Evolutionary conservation across 371 early-diverging fungal genomes (phyloP), one percentile per base, ranked within the genome.

Genomic region (Gilbertella persicaria): DNA sequence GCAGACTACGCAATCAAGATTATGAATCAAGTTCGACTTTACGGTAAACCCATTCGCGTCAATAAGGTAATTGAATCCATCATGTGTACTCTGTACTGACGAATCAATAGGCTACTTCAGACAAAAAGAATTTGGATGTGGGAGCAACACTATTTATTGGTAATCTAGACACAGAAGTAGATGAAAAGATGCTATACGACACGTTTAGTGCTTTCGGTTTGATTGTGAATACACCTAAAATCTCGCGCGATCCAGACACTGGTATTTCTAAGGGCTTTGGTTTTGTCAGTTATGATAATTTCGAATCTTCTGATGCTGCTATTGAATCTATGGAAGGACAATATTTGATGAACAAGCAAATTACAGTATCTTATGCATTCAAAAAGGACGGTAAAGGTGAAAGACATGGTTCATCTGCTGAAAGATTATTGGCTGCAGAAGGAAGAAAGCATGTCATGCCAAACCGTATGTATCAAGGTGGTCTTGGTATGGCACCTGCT

Each of bases 371-470:
- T 12, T 99, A 95, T 72, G 97, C 98, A 1, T 92, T 94, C 66
- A 98, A 98, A 73, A 98, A 98, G 76, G 98, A 99, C 60, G 96
- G 96, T 25, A 93, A 94, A 72, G 99, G 99, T 13, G 98, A 97
- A 66, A 74, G 95, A 19, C 99, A 99, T 66, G 99, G 99, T 42
- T 90, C 93, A 26, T 95, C 95, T 2, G 97, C 98, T 77, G 98
- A 98, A 69, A 87, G 99, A 54, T 66, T 97, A 45, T 79, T 98
- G 66, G 99, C 99, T 3, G 88, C 92, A 5, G 92, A 97, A 72
- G 94, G 92, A 25, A 78, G 78, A 45, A 94, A 94, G 69, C 86
- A 86, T 58, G 78, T 78, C 33, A 45, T 73, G 52, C 90, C 91
- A 20, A 88, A 89, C 64, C 77, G 87, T 38, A 58, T 90, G 13